Base-by-base conservation (phyloP, 768 basidiomycete genomes). In the Suillus fuscotomentosus region DNA sequence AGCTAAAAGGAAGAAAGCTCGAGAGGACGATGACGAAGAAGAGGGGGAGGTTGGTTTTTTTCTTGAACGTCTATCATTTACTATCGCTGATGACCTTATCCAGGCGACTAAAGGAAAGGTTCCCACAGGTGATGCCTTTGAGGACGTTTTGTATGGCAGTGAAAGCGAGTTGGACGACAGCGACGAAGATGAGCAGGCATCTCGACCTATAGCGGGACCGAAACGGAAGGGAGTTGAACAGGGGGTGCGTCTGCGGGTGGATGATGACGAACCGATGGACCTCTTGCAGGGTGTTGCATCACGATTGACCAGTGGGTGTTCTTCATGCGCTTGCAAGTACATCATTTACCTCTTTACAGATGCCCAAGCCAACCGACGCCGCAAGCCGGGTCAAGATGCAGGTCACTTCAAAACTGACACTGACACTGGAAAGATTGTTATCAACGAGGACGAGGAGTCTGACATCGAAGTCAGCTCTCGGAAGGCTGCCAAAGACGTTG, bases 81-180 rank as follows among this genome's bases (percentile, higher is more conserved):
- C 39, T 20, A 34, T 17, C 60, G 8, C 34, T 48, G 50, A 53
- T 20, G 17, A 14, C 9, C 3, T 53, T 42, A 42, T 42, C 15
- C 67, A 87, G 87, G 77, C 69, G 57, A 79, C 79, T 55, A 77
- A 77, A 36, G 71, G 72, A 20, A 87, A 87, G 72, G 81, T 81
- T 20, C 80, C 81, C 6, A 82, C 86, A 42, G 93, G 94, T 17
- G 91, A 95, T 73, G 95, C 96, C 0, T 99, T 99, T 68, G 96
- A 99, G 73, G 96, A 99, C 72, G 94, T 98, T 0, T 80, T 99
- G 34, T 99, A 99, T 74, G 96, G 95, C 48, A 97, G 94, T 72
- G 97, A 99, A 72, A 95, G 93, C 68, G 96, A 98, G 71, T 77
- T 90, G 39, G 90, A 88, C 3, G 88, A 89, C 66, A 86, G 84